Evolutionary conservation across 2,329 filamentous ascomycete genomes (phyloP), one percentile per base, ranked within the genome.

Genomic region (Pseudogymnoascus sp.): DNA sequence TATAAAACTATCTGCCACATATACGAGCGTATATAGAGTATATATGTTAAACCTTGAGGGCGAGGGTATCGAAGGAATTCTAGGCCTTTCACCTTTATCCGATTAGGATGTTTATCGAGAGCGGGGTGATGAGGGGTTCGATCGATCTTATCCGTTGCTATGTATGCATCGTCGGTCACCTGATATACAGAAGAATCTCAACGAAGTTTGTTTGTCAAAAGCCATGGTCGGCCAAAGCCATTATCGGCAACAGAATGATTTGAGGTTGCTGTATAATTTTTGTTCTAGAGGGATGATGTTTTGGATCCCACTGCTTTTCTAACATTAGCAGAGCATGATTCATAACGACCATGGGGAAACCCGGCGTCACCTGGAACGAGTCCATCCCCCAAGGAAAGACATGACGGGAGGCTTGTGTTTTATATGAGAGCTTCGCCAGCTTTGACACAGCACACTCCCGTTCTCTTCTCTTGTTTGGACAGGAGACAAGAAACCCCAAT

Each of bases 91-190:
- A 30, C n/a, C 23, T 52, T 52, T 52, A 52, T 52, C 45, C 45
- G 45, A 52, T 52, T 52, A 52, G 45, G 45, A 52, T 52, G 45
- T 52, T 52, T 52, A 52, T 52, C 26, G 19, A 52, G 41, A 52
- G 45, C 45, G 45, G 41, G 41, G 41, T 52, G 41, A 52, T 52
- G 41, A 52, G 41, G 41, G 45, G 45, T 52, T 52, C 23, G 7
- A 48, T 26, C 9, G 15, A 52, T 52, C 45, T 18, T 30, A 52
- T 30, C 45, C 45, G 23, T 52, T 18, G n/a, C 3, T n/a, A 30
- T 30, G n/a, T 48, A 12, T 28, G 23, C 19, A 2, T 7, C n/a
- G 15, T 52, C 9, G 13, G 26, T 52, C 45, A 52, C 26, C 23
- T 52, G 45, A 52, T 28, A 10, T 18, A 2, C n/a, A 12, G n/a